Conservation (phyloP, 352 stramenopile species). For the Pythium rishiriense region DNA sequence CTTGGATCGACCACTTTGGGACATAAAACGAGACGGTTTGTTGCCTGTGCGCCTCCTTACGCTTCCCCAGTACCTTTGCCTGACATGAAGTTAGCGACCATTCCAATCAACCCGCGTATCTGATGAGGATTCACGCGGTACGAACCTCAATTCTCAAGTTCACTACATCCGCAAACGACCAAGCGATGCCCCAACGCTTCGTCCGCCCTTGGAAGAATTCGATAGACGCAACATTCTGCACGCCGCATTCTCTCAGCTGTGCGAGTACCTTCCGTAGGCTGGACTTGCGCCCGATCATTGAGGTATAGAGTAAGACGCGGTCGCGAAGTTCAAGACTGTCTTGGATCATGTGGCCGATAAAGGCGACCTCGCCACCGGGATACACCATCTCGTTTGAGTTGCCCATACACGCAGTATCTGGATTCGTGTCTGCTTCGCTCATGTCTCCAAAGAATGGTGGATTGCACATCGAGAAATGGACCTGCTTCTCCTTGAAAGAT, state of each 20-base stretch:
- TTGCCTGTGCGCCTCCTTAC: slow-evolving; percentile 69
- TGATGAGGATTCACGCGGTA: neutral
- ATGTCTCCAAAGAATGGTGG: slow-evolving; percentile 94
- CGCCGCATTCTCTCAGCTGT: slow-evolving; percentile 64
- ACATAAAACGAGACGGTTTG: slow-evolving; percentile 62
- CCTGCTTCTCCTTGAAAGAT: slow-evolving; percentile 20
- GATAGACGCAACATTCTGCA: slow-evolving; percentile 84
- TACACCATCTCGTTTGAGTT: slow-evolving; percentile 83
- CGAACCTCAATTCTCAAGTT: slow-evolving; percentile 36
- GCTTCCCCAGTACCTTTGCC: slow-evolving; percentile 81
- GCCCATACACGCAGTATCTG: slow-evolving; percentile 69
- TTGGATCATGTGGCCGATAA: slow-evolving; percentile 91
- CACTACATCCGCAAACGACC: slow-evolving; percentile 78
- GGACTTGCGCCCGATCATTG: slow-evolving; percentile 92
- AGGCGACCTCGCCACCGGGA: slow-evolving; percentile 92
- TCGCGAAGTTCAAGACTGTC: slow-evolving; percentile 86
- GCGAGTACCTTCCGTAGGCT: slow-evolving; percentile 90
- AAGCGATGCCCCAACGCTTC: slow-evolving; percentile 93
- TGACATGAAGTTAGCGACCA: slow-evolving; percentile 11
- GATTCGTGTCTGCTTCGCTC: slow-evolving; percentile 77
- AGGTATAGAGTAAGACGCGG: slow-evolving; percentile 93
- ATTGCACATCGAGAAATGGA: slow-evolving; percentile 97
- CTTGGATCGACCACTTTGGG: slow-evolving; percentile 17
- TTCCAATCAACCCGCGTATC: neutral
- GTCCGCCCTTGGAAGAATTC: slow-evolving; percentile 95